Base-by-base conservation (phyloP, 352 stramenopile species). In the Pythium aphanidermatum region DNA sequence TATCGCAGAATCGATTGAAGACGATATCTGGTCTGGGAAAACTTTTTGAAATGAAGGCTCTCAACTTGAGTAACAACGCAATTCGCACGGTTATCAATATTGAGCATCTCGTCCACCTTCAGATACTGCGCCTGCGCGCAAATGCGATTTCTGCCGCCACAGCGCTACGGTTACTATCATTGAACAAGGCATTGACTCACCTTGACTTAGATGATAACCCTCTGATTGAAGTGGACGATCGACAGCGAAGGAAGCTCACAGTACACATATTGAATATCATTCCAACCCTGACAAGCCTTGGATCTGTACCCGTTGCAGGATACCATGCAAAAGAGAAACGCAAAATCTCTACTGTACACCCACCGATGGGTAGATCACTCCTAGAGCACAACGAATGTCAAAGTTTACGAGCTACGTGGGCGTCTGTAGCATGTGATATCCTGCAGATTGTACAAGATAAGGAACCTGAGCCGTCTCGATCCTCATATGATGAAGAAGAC, bases 201-300 rank as follows among this genome's bases (percentile, higher is more conserved):
- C 51, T 92, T 16, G 68, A 90, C 51, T 51, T 92, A n/a, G 75
- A 89, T 21, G 74, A 69, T 5, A 92, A 92, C 33, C 63, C 78
- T 4, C 46, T 92, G 12, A 65, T 91, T 2, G 61, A 74, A 31
- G 81, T 64, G 0, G 71, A 90, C 30, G 74, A 86, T 17, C 65
- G 68, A 7, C 73, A 86, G 39, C 73, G 69, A 4, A 64, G 77
- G 13, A 82, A 82, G 42, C 73, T 83, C 28, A 82, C 79, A 14
- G 71, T 80, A n/a, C 68, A 91, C n/a, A 58, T 92, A 2, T 45
- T 86, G 7, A 92, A 92, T 52, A 63, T 92, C 12, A 49, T 92
- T 13, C 78, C 81, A 31, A 77, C 55, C 19, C 52, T 92, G 13
- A 54, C 58, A 27, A 82, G 69, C 0, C 47, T 92, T 1, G 81